A percentile compares a stretch with the other conserved stretches of the same genome.
Conservation (phyloP, 2,329 filamentous ascomycete species). For the Fusarium protoensiforme region DNA sequence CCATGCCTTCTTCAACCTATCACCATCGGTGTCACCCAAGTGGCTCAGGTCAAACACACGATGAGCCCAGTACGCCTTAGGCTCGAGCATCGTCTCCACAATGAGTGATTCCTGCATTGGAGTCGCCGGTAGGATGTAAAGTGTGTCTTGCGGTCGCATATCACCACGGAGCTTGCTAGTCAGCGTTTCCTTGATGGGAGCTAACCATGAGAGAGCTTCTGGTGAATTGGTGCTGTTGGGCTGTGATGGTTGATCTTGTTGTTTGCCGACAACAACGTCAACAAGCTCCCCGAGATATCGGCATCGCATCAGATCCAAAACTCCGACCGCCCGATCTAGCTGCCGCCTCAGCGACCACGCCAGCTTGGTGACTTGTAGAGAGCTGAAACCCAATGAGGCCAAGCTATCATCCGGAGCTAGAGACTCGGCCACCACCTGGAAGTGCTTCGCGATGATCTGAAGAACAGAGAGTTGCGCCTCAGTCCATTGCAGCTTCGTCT, state of each 20-base stretch:
- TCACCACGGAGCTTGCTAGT: background rate
- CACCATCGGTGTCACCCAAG: background rate
- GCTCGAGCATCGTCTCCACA: slow-evolving; percentile 23
- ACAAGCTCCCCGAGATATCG: slow-evolving; percentile 10
- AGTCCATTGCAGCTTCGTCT: background rate
- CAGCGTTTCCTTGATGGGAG: background rate
- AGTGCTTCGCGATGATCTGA: slow-evolving; percentile 7
- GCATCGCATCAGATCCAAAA: slow-evolving; percentile 20
- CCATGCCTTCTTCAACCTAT: slow-evolving; percentile 17
- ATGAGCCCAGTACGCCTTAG: slow-evolving; percentile 24
- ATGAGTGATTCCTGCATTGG: slow-evolving; percentile 25
- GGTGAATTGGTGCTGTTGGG: background rate
- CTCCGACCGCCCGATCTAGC: slow-evolving; percentile 11
- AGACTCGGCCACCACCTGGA: slow-evolving; percentile 1
- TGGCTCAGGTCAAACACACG: slow-evolving; percentile 17
- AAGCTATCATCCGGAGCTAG: slow-evolving; percentile 12
- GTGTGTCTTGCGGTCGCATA: slow-evolving; percentile 5
- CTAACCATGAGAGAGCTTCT: background rate
- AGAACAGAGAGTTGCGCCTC: background rate
- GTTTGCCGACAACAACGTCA: background rate
- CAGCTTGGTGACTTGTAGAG: slow-evolving; percentile 22
- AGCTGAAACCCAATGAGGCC: slow-evolving; percentile 23
- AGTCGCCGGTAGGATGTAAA: background rate
- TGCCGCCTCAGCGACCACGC: slow-evolving; percentile 17
- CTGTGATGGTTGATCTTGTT: background rate